A percentile compares a stretch with the other conserved stretches of the same genome.
Conservation (phyloP, 371 early-diverging fungal genomes). For the Batrachochytrium dendrobatidis region DNA sequence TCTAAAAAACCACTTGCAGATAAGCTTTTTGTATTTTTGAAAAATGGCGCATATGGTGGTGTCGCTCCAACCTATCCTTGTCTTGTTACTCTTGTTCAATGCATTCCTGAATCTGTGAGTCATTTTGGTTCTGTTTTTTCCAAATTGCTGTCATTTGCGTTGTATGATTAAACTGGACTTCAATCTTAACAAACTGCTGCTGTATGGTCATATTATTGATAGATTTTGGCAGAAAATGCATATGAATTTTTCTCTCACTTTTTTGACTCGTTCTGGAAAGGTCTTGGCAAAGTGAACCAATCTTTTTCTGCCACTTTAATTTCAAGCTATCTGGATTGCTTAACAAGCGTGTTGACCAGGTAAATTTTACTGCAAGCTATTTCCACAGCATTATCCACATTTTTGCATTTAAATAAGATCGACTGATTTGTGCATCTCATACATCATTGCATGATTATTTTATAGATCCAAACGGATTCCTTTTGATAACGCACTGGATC, state of each 20-base stretch:
- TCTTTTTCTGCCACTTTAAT: slow-evolving; percentile 47
- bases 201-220: too few relatives aligned
- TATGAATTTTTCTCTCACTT: slow-evolving; percentile 30
- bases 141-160: neutral
- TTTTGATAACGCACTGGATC: neutral
- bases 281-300: slow-evolving; percentile 48
- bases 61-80: slow-evolving; percentile 58
- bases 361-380: too few relatives aligned
- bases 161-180: neutral
- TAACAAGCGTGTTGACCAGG: slow-evolving; percentile 28
- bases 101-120: neutral
- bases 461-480: neutral
- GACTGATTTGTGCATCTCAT: neutral
- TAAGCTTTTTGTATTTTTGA: slow-evolving; percentile 58
- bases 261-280: slow-evolving; percentile 63
- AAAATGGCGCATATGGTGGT: slow-evolving; percentile 58
- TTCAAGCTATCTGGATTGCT: slow-evolving; percentile 53
- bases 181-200: neutral
- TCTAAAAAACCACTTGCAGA: slow-evolving; percentile 58
- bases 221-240: slow-evolving; percentile 2
- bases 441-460: slow-evolving; percentile 6
- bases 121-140: neutral
- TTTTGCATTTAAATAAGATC: too few relatives aligned
- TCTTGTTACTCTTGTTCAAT: slow-evolving; percentile 46
- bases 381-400: too few relatives aligned